Conservation (phyloP, 2,329 filamentous ascomycete species). For the Bipolaris victoriae region DNA sequence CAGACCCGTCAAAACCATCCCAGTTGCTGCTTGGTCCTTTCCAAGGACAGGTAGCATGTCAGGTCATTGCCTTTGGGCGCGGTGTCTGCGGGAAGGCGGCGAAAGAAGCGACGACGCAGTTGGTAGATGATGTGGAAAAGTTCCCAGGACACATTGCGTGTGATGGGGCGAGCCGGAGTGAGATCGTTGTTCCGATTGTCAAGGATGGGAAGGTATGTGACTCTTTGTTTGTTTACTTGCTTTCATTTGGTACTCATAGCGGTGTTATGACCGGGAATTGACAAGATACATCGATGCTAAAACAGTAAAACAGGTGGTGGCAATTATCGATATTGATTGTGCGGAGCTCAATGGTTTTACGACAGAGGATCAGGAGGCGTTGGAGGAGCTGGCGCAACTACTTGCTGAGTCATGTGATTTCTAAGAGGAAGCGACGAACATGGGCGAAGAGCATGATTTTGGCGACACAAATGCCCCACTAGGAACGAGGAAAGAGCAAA, state of each 20-base stretch:
- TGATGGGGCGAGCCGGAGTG: constrained; percentile 75
- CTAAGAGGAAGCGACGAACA: neutral
- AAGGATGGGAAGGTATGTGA: constrained; percentile 54
- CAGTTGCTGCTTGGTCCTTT: constrained; percentile 80
- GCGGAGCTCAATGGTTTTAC: constrained; percentile 71
- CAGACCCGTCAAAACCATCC: constrained; percentile 44
- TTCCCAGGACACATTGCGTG: constrained; percentile 86
- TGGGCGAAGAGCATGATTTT: neutral
- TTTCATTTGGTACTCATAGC: neutral
- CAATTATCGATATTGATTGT: constrained; percentile 83
- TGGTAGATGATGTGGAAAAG: constrained; percentile 70
- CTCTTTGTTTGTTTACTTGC: constrained; percentile 17
- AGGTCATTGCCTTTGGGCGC: constrained; percentile 73
- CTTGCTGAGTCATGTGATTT: constrained; percentile 47
- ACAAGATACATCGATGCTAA: constrained; percentile 21
- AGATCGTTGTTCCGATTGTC: constrained; percentile 80
- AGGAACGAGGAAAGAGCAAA: no score
- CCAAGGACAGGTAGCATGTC: constrained; percentile 76
- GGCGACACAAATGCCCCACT: no score
- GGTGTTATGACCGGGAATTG: neutral
- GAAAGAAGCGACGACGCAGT: constrained; percentile 64
- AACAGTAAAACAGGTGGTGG: constrained; percentile 59
- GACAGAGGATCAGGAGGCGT: constrained; percentile 66
- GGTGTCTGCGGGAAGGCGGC: constrained; percentile 80
- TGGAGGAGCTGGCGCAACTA: constrained; percentile 65